phyloP scores from a whole-genome alignment of 1,284 basidiomycete genomes.

The Microbotryomycetes sp. region DNA sequence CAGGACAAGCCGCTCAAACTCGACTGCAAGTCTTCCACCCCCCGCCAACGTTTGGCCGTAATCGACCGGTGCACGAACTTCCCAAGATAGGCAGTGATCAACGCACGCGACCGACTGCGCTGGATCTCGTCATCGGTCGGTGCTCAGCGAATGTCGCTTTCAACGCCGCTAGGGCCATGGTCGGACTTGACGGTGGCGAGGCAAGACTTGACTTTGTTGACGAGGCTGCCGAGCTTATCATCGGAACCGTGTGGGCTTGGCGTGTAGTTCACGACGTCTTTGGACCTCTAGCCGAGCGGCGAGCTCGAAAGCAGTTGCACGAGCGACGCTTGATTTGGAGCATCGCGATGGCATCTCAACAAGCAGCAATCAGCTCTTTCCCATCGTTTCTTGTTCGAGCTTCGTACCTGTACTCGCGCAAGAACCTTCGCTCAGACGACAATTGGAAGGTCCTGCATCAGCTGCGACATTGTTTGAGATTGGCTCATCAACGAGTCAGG shows the following conservation, averaged over 20 bases:
- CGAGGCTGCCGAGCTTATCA: constrained; percentile 34
- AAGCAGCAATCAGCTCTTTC: constrained; percentile 46
- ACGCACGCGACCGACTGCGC: constrained; percentile 13
- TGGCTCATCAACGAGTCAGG: not conserved
- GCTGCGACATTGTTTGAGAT: constrained; percentile 49
- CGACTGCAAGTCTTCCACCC: constrained; percentile 24
- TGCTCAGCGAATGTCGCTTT: constrained; percentile 10
- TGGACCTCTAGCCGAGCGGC: constrained; percentile 8
- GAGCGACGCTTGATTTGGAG: constrained; percentile 27
- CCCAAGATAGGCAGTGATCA: not conserved
- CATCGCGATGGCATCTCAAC: constrained; percentile 26
- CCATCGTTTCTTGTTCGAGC: constrained; percentile 70
- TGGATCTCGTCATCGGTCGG: constrained; percentile 14
- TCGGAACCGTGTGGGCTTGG: constrained; percentile 32
- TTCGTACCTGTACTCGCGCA: constrained; percentile 64
- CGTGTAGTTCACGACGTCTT: constrained; percentile 27
- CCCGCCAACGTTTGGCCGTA: not conserved
- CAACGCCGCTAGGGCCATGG: not conserved
- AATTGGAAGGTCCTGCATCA: constrained; percentile 65
- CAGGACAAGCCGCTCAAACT: not conserved
- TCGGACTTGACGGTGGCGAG: constrained; percentile 7
- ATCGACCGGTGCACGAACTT: constrained; percentile 3
- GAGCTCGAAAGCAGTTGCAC: constrained; percentile 7
- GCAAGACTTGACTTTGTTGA: constrained; percentile 24
- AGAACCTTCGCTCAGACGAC: constrained; percentile 56